Percentiles rank a stretch among this genome's conserved stretches.
Conservation (phyloP, 108 stramenopile species). For the Cyclotella cryptica region DNA sequence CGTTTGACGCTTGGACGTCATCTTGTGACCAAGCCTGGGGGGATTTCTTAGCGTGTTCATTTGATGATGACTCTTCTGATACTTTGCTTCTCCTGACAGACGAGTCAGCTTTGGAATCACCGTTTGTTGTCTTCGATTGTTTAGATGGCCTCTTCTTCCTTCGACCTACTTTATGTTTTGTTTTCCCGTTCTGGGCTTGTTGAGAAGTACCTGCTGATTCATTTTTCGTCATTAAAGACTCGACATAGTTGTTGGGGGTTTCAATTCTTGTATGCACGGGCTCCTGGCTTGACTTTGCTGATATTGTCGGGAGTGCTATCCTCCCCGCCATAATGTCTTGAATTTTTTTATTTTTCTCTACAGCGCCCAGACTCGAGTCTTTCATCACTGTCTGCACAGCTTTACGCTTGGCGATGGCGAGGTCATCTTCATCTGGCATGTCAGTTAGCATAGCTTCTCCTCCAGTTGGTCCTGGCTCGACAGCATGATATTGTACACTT, state of each 20-base stretch:
- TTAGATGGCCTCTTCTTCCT: neutral
- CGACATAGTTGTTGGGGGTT: neutral
- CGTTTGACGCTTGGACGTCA: neutral
- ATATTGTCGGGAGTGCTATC: slow-evolving; percentile 7
- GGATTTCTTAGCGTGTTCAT: neutral
- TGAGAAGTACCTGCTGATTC: neutral
- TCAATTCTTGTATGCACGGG: neutral
- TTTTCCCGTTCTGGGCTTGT: neutral
- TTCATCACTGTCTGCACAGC: slow-evolving; percentile 17
- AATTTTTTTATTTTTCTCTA: slow-evolving; percentile 26
- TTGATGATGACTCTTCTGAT: neutral
- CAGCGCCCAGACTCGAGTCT: slow-evolving; percentile 11
- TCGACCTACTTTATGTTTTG: neutral
- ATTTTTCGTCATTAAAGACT: neutral
- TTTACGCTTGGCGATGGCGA: slow-evolving; percentile 14
- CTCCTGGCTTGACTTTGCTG: slow-evolving; percentile 5
- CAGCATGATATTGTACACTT: neutral
- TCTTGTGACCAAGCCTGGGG: neutral
- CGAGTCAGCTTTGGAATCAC: neutral
- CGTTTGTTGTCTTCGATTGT: neutral
- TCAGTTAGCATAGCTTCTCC: slow-evolving; percentile 30
- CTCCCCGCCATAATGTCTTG: slow-evolving; percentile 27
- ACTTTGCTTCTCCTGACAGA: neutral
- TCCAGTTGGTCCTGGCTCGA: slow-evolving; percentile 4
- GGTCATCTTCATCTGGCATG: slow-evolving; percentile 19